Evolutionary conservation across 257 asterid genomes (phyloP).

Genomic region (Capsicum baccatum): DNA sequence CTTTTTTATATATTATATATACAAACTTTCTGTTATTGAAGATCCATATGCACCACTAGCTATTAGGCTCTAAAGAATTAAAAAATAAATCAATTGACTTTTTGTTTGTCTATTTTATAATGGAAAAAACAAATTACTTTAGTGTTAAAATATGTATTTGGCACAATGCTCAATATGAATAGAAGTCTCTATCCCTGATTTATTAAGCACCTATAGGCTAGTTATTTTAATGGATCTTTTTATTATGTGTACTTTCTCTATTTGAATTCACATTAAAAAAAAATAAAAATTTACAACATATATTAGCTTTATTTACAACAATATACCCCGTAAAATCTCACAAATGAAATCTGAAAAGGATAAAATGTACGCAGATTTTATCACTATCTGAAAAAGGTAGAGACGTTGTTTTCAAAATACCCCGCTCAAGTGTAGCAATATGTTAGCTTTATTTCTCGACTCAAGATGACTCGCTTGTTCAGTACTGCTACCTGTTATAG

Average conservation of each 20-base stretch:
- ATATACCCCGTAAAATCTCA: too few species aligned
- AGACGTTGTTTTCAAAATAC: too few species aligned
- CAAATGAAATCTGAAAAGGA: too few species aligned
- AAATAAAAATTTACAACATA: too few species aligned
- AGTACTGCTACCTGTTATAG: too few species aligned
- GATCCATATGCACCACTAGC: slow-evolving; percentile 10
- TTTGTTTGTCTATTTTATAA: neutral
- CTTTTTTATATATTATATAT: neutral
- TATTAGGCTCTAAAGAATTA: slow-evolving; percentile 4
- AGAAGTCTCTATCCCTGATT: slow-evolving; percentile 61
- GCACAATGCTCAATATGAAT: slow-evolving; percentile 66
- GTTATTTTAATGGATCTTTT: neutral
- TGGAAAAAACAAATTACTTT: neutral
- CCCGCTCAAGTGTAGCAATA: too few species aligned
- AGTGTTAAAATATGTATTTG: neutral
- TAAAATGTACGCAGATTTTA: too few species aligned
- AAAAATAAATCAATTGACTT: neutral
- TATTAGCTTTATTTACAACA: too few species aligned
- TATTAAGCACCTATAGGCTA: slow-evolving; percentile 31
- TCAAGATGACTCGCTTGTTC: too few species aligned
- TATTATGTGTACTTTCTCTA: neutral
- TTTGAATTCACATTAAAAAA: too few species aligned
- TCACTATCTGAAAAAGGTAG: too few species aligned
- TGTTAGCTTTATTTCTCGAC: too few species aligned
- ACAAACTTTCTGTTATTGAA: slow-evolving; percentile 3